phyloP scores from a whole-genome alignment of 2,329 filamentous ascomycete species.

The Eutypella sp. region DNA sequence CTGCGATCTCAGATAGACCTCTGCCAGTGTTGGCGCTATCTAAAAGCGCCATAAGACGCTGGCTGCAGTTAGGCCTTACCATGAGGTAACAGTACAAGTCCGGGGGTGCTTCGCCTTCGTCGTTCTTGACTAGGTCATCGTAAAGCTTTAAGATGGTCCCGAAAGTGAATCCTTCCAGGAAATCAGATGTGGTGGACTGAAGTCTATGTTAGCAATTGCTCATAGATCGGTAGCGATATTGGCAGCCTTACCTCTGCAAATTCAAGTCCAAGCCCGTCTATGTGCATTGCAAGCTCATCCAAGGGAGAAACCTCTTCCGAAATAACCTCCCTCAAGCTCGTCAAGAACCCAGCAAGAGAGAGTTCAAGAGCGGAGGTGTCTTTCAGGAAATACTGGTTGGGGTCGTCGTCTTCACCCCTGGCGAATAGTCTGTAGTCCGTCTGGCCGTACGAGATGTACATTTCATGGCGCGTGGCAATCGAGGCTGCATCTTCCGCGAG shows the following conservation, averaged over 20 bases:
- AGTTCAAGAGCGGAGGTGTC: conserved; percentile 22
- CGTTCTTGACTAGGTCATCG: conserved; percentile 27
- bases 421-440: conserved; percentile 29
- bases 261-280: conserved; percentile 28
- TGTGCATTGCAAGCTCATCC: conserved; percentile 27
- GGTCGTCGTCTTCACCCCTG: conserved; percentile 27
- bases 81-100: conserved; percentile 27
- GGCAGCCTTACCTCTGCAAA: conserved; percentile 26
- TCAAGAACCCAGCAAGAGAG: conserved; percentile 21
- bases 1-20: conserved; percentile 26
- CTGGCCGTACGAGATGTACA: conserved; percentile 26
- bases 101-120: conserved; percentile 17
- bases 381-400: conserved; percentile 27
- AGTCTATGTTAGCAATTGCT: conserved; percentile 13
- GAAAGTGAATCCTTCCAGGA: conserved; percentile 25
- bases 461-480: conserved; percentile 20
- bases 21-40: conserved; percentile 26
- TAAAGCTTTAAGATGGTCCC: conserved; percentile 25
- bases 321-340: conserved; percentile 25
- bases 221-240: background rate
- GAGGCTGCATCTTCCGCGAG: conserved; percentile 14
- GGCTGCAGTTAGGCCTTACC: conserved; percentile 26
- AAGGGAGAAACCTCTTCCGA: conserved; percentile 28
- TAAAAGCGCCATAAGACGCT: conserved; percentile 26
- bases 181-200: conserved; percentile 24